Evolutionary conservation across 495 filamentous ascomycete species (phyloP).

Genomic region (Penicillium nucicola): DNA sequence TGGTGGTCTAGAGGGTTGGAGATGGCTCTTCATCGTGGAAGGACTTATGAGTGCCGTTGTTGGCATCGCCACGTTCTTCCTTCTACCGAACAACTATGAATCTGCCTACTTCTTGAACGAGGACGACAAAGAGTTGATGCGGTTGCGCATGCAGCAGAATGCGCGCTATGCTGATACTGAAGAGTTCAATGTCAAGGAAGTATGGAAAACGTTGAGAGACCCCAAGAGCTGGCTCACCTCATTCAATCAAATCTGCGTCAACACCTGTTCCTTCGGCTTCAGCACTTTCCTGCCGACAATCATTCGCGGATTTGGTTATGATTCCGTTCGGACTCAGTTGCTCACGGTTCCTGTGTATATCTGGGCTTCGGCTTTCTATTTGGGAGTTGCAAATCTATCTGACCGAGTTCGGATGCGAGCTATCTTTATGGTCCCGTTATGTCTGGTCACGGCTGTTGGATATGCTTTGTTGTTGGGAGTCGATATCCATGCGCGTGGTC

Average conservation of each 20-base stretch:
- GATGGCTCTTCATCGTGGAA: conserved; percentile 44
- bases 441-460: conserved; percentile 12
- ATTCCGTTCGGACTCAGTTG: conserved; percentile 11
- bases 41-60: conserved; percentile 22
- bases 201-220: conserved; percentile 11
- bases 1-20: conserved; percentile 32
- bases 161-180: conserved; percentile 7
- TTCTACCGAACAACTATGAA: conserved; percentile 11
- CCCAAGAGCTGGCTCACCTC: conserved; percentile 16
- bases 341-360: conserved; percentile 19
- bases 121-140: conserved; percentile 14
- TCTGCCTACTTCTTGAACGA: conserved; percentile 16
- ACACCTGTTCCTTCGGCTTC: conserved; percentile 13
- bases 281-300: conserved; percentile 18
- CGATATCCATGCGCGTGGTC: conserved; percentile 9
- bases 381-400: conserved; percentile 11
- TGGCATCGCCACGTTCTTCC: conserved; percentile 14
- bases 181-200: conserved; percentile 11
- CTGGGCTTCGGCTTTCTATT: conserved; percentile 11
- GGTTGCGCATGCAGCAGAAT: conserved; percentile 10
- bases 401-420: conserved; percentile 15
- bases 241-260: conserved; percentile 16
- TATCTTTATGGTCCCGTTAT: conserved; percentile 12
- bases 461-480: conserved; percentile 14
- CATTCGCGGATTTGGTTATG: conserved; percentile 12